Percentiles rank a stretch among this genome's conserved stretches.
These are phyloP conservation scores for Adiantum capillusveneris DNA, from an alignment of 75 land plant species.

Conservation along the genomic window DNA sequence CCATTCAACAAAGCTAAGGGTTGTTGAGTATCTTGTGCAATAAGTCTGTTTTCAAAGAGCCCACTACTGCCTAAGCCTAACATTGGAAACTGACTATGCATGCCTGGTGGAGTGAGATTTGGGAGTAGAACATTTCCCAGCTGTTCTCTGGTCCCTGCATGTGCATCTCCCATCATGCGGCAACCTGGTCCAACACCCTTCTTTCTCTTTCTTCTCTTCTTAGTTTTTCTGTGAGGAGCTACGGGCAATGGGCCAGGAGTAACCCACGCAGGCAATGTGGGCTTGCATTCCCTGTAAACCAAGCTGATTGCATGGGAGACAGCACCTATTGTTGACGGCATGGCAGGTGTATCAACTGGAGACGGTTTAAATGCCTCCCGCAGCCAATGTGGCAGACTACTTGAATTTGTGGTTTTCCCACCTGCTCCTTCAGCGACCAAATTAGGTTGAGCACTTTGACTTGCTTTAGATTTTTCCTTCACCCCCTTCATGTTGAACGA, in stretches of 20 bases:
- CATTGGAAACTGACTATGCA: slow-evolving; percentile 3
- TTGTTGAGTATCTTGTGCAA: not conserved
- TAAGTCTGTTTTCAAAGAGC: not conserved
- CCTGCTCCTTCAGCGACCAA: slow-evolving; percentile 14
- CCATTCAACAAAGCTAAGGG: not conserved
- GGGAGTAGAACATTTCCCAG: slow-evolving; percentile 10
- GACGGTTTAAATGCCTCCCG: slow-evolving; percentile 72
- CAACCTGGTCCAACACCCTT: slow-evolving; percentile 5
- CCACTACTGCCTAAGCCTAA: not conserved
- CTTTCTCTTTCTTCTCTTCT: slow-evolving; percentile 47
- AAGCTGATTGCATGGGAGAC: slow-evolving; percentile 74
- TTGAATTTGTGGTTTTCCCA: slow-evolving; percentile 19
- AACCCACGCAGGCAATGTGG: slow-evolving; percentile 59
- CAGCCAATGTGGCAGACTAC: slow-evolving; percentile 93
- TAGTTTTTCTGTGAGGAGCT: slow-evolving; percentile 41
- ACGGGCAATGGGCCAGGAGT: slow-evolving; percentile 61
- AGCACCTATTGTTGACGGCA: slow-evolving; percentile 82
- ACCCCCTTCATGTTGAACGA: not conserved
- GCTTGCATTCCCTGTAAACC: slow-evolving; percentile 60
- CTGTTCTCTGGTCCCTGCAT: slow-evolving; percentile 18
- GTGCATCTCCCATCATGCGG: slow-evolving; percentile 7
- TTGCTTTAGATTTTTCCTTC: slow-evolving; percentile 10
- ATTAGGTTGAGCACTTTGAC: slow-evolving; percentile 1
- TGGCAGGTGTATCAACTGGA: slow-evolving; percentile 38
- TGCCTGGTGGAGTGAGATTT: slow-evolving; percentile 8